Conservation (phyloP, 2,329 filamentous ascomycete genomes). For the Diaporthe eres region DNA sequence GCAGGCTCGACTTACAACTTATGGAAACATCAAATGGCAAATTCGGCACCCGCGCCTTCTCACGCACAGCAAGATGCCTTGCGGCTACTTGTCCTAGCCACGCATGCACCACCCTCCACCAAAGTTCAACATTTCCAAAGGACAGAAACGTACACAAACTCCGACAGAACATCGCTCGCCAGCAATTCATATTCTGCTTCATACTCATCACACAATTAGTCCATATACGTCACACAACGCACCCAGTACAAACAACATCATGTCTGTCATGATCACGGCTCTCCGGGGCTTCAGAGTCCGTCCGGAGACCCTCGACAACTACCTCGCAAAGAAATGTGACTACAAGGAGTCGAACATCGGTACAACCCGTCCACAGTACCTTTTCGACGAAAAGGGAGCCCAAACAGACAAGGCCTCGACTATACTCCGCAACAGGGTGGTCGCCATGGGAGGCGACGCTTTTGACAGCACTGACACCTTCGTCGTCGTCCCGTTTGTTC, state of each 20-base stretch:
- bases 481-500: not conserved
- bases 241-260: not conserved
- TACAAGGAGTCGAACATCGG: not conserved
- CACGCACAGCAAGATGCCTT: not conserved
- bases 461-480: not conserved
- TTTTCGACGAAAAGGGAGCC: not conserved
- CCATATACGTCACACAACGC: not conserved
- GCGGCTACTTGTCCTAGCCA: not conserved
- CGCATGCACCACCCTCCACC: not conserved
- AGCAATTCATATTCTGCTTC: not conserved
- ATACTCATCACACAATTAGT: not conserved
- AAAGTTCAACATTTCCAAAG: not conserved
- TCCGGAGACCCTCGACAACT: not conserved
- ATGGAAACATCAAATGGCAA: no score
- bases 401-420: not conserved
- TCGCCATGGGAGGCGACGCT: not conserved
- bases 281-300: not conserved
- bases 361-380: not conserved
- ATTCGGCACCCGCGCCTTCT: not conserved
- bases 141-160: not conserved
- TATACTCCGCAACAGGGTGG: not conserved
- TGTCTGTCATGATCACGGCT: not conserved
- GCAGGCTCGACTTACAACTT: not conserved
- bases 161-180: not conserved
- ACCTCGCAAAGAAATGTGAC: not conserved